Base-by-base conservation (phyloP, 192 early-diverging fungal genomes). In the Coemansia sp. region DNA sequence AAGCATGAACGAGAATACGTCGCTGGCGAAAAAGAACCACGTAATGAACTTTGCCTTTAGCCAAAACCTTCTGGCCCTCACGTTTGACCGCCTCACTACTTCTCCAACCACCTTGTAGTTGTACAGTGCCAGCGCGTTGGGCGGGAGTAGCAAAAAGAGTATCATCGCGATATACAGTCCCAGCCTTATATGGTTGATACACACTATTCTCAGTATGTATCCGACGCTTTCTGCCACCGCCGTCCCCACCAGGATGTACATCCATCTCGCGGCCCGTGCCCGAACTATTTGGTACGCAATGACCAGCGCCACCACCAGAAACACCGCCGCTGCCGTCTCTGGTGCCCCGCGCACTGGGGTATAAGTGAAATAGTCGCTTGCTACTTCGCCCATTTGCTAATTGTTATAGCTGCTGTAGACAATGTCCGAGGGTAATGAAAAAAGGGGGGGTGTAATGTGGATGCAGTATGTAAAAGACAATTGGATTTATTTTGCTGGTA, bases 21-120 rank as follows among this genome's bases (percentile, higher is more conserved):
- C 78, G 62, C 75, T 78, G 14, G 52, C 23, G 46, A 80, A 80
- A 25, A 80, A 78, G 8, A 80, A 72, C 73, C 74, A 77, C 0
- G 60, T 72, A 14, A 80, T 60, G 30, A 80, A 80, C 4, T 46
- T 39, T 5, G 68, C 70, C 2, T 49, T 60, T 11, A 78, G 36
- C 43, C 41, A 73, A 17, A 77, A 78, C 3, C 7, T 31, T 5
- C 40, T 45, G 0, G 27, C 26, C 5, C 19, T 14, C 35, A 49
- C 43, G 3, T 42, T 40, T 1, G 63, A 72, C 8, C 19, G 33
- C 9, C 58, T 56, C 8, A 65, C 61, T 2, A 77, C 43, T 13
- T 78, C 58, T 32, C 60, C 75, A 2, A 80, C 29, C 8, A 69
- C 56, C 29, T 78, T 80, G 57, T 78, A 80, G 52, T 80, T 78